A percentile compares a stretch with the other conserved stretches of the same genome.
These are phyloP conservation scores for Ogataea haglerorum DNA, from an alignment of 805 yeast genomes.

Conservation along the genomic window DNA sequence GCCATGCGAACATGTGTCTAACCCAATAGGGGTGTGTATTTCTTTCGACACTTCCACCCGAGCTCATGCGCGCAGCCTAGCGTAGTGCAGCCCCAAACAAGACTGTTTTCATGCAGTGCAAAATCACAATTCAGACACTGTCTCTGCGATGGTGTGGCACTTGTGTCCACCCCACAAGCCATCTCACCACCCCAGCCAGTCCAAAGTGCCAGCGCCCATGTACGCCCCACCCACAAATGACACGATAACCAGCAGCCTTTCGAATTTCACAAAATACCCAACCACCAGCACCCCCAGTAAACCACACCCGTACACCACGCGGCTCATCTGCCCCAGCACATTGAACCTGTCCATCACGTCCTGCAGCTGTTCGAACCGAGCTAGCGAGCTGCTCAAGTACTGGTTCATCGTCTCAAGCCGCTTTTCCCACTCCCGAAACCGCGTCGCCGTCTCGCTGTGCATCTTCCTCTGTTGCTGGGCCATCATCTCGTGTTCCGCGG, in stretches of 20 bases:
- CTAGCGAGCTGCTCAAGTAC: constrained; percentile 6
- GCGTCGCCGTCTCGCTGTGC: not conserved
- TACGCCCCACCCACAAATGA: constrained; percentile 11
- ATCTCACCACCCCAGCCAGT: constrained; percentile 1
- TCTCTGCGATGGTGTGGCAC: too few species aligned
- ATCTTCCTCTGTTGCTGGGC: constrained; percentile 2
- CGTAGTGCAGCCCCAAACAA: not conserved
- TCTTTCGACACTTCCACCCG: not conserved
- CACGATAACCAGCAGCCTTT: constrained; percentile 4
- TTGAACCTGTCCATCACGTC: constrained; percentile 3
- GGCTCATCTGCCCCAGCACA: constrained; percentile 2
- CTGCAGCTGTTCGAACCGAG: constrained; percentile 8
- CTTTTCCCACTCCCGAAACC: constrained; percentile 6
- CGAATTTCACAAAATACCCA: constrained; percentile 6
- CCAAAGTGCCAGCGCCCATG: constrained; percentile 5
- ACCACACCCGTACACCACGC: constrained; percentile 5
- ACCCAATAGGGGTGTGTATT: not conserved
- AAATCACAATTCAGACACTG: too few species aligned
- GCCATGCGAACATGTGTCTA: not conserved
- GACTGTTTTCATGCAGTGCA: too few species aligned
- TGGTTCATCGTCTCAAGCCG: constrained; percentile 2
- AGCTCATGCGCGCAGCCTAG: not conserved
- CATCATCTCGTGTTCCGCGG: constrained; percentile 5
- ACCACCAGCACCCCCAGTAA: not conserved
- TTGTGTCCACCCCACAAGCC: too few species aligned